Percentiles rank a stretch among this genome's conserved stretches.
These are phyloP conservation scores for Fraxinus cuspidata DNA, from an alignment of 257 asterid species.

Conservation along the genomic window DNA sequence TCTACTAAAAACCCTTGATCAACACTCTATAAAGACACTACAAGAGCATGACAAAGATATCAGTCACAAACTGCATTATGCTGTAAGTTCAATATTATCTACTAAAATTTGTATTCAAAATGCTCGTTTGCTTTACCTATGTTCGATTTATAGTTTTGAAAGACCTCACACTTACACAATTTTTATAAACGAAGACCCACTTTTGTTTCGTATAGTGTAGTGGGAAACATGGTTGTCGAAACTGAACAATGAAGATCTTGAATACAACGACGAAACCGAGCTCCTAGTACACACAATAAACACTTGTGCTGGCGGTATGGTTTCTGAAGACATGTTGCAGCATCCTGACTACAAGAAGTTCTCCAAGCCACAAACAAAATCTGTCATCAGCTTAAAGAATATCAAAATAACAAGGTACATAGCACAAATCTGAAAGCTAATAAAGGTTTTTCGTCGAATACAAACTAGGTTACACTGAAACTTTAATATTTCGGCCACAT, in stretches of 20 bases:
- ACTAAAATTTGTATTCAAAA: background rate
- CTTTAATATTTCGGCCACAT: too few species aligned
- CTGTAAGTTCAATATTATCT: constrained; percentile 26
- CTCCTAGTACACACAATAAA: constrained; percentile 41
- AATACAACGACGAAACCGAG: constrained; percentile 37
- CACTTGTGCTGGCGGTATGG: constrained; percentile 31
- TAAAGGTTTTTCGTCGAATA: too few species aligned
- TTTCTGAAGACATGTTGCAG: constrained; percentile 20
- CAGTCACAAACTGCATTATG: constrained; percentile 18
- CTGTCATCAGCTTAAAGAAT: constrained; percentile 30
- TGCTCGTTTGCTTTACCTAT: background rate
- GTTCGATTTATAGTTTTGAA: too few species aligned
- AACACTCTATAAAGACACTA: constrained; percentile 11
- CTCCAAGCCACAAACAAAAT: constrained; percentile 40
- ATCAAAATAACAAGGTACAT: constrained; percentile 25
- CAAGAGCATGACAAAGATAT: constrained; percentile 29
- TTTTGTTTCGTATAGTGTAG: constrained; percentile 16
- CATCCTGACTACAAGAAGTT: constrained; percentile 35
- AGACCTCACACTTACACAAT: background rate
- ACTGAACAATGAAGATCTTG: constrained; percentile 24
- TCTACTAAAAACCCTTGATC: constrained; percentile 12
- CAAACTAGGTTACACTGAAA: too few species aligned
- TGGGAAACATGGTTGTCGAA: constrained; percentile 48
- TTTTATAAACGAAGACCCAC: background rate
- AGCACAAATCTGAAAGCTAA: too few species aligned